Evolutionary conservation across 352 stramenopile genomes (phyloP).

Genomic region (Phytopythium kandeliae): DNA sequence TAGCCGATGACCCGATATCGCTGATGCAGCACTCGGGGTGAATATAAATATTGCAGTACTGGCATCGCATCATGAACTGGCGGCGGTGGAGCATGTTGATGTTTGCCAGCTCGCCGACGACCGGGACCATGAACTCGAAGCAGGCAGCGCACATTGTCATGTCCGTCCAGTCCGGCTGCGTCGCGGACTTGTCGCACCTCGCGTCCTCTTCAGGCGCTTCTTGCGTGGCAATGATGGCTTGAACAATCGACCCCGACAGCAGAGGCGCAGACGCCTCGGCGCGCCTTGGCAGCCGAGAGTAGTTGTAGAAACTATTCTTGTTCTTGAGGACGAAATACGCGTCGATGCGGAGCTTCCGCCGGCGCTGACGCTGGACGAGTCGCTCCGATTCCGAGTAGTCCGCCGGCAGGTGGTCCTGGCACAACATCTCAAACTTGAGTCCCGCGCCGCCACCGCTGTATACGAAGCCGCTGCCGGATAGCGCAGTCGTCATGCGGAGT

Average conservation of each 20-base stretch:
- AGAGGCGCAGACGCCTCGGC: slow-evolving; percentile 26
- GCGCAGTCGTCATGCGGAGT: slow-evolving; percentile 57
- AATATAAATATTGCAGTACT: slow-evolving; percentile 80
- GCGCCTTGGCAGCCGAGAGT: slow-evolving; percentile 3
- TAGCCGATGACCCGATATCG: slow-evolving; percentile 48
- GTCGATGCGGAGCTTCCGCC: slow-evolving; percentile 67
- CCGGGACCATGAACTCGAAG: slow-evolving; percentile 63
- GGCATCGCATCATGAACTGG: slow-evolving; percentile 82
- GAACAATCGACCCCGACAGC: slow-evolving; percentile 42
- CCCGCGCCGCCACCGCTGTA: slow-evolving; percentile 72
- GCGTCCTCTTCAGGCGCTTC: slow-evolving; percentile 10
- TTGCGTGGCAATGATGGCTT: slow-evolving; percentile 39
- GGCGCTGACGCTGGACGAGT: slow-evolving; percentile 34
- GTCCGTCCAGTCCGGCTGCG: slow-evolving; percentile 50
- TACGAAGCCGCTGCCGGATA: slow-evolving; percentile 42
- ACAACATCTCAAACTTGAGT: slow-evolving; percentile 65
- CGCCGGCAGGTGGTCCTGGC: slow-evolving; percentile 43
- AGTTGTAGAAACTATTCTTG: slow-evolving; percentile 33
- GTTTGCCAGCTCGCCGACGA: slow-evolving; percentile 32
- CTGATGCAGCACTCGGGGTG: slow-evolving; percentile 77
- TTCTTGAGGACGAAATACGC: slow-evolving; percentile 63
- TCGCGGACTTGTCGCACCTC: background rate
- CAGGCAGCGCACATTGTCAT: slow-evolving; percentile 68
- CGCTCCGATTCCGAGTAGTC: slow-evolving; percentile 40
- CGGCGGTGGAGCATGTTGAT: slow-evolving; percentile 57